Evolutionary conservation across 2,329 filamentous ascomycete species (phyloP).

Genomic region (Xylariomycetidae sp.): DNA sequence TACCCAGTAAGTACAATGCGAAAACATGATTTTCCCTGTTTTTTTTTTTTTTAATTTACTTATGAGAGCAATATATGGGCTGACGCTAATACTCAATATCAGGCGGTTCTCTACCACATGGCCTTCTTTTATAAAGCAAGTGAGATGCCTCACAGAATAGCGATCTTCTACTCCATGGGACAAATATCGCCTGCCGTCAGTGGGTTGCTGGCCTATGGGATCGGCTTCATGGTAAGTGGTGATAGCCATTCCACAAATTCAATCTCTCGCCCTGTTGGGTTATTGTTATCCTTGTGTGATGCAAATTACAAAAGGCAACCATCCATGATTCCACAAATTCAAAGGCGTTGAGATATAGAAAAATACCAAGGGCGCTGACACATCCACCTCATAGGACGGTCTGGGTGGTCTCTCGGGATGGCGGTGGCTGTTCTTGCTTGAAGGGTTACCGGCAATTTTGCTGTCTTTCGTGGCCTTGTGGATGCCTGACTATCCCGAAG

Average conservation of each 20-base stretch:
- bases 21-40: no score
- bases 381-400: no score
- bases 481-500: slow-evolving; percentile 30
- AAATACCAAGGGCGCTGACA: slow-evolving; percentile 23
- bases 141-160: slow-evolving; percentile 39
- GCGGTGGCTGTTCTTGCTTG: slow-evolving; percentile 35
- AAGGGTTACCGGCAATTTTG: slow-evolving; percentile 43
- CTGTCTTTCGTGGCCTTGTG: slow-evolving; percentile 44
- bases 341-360: no score
- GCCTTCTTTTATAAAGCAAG: slow-evolving; percentile 29
- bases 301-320: slow-evolving; percentile 30
- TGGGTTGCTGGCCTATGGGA: slow-evolving; percentile 25
- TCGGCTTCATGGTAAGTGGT: slow-evolving; percentile 23
- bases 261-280: slow-evolving; percentile 18
- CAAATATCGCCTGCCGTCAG: slow-evolving; percentile 4
- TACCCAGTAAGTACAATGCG: no score
- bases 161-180: slow-evolving; percentile 34
- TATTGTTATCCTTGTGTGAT: slow-evolving; percentile 27
- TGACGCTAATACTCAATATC: no score
- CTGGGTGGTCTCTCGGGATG: background rate
- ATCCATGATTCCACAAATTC: no score
- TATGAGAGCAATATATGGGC: slow-evolving; percentile 22
- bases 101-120: background rate
- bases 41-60: no score
- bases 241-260: slow-evolving; percentile 19